Base-by-base conservation (phyloP, 495 filamentous ascomycete genomes). In the Hamigera avellanea region DNA sequence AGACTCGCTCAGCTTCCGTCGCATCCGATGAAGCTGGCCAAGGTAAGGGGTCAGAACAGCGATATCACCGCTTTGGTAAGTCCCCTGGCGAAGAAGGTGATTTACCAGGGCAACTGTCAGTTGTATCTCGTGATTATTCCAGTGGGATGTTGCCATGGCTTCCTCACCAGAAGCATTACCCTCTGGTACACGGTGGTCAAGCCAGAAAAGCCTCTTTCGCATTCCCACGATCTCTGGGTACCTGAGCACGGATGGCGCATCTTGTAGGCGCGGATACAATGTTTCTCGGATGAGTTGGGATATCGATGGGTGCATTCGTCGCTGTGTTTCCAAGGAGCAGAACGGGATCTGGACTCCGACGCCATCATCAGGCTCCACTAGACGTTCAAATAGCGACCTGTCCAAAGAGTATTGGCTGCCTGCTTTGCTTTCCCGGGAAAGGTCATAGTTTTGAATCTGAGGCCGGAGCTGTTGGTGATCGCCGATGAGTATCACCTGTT, bases 301-400 rank as follows among this genome's bases (percentile, higher is more conserved):
- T 30, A 86, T 78, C 0, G 59, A 68, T 12, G 83, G 80, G 50
- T 80, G 76, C 81, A 87, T 88, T 18, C 81, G 67, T 18, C 81
- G 61, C 46, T 88, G 81, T 12, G 25, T 26, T 26, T 26, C 25
- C 7, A 26, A 12, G 25, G 25, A 7, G 25, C 25, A 26, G 12
- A 26, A 26, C 25, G 25, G 80, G 19, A 60, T 51, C 6, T 44
- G 45, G 4, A 79, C 78, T 18, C 49, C 41, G 0, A 13, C 1
- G 17, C 45, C 44, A 37, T 63, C 75, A 32, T 76, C 73, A 8
- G 14, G 10, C 9, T 15, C 12, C 1, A 21, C 35, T 25, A 81
- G 55, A 9, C 80, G 58, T 50, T 83, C 80, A 53, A 83, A 82
- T 0, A 80, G 54, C 0, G 72, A 79, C 23, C 70, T 56, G 36